These are phyloP conservation scores for Entonaema liquescens DNA, from an alignment of 495 filamentous ascomycete genomes.

Conservation along the genomic window DNA sequence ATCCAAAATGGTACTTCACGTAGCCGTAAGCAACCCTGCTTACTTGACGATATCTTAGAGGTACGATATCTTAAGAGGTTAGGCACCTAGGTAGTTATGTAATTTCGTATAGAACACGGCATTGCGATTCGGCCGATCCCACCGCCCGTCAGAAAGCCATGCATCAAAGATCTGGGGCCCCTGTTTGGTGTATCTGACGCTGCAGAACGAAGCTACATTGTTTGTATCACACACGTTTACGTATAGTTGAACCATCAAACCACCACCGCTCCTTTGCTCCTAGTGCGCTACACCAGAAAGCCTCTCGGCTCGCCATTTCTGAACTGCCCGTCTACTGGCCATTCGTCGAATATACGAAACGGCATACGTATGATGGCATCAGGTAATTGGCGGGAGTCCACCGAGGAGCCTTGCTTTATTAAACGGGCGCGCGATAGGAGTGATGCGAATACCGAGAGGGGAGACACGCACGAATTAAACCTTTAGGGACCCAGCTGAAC, in stretches of 20 bases:
- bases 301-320: constrained; percentile 5
- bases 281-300: not conserved
- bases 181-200: constrained; percentile 25
- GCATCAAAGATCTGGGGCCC: constrained; percentile 29
- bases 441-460: constrained; percentile 2
- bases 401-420: not conserved
- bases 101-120: constrained; percentile 16
- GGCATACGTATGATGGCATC: not conserved
- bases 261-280: not conserved
- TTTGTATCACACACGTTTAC: constrained; percentile 34
- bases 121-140: constrained; percentile 36
- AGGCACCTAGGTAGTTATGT: not conserved
- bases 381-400: constrained; percentile 2
- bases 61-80: no score
- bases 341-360: constrained; percentile 27
- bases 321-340: not conserved
- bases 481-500: constrained; percentile 17
- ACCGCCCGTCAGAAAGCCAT: constrained; percentile 21
- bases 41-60: constrained; percentile 2
- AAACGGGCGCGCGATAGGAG: not conserved
- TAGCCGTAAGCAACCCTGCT: not conserved
- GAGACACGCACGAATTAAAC: constrained; percentile 22
- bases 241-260: constrained; percentile 5
- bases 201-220: constrained; percentile 36
- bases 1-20: not conserved